Base-by-base conservation (phyloP, 2,329 filamentous ascomycete genomes). In the Zasmidium angulare region DNA sequence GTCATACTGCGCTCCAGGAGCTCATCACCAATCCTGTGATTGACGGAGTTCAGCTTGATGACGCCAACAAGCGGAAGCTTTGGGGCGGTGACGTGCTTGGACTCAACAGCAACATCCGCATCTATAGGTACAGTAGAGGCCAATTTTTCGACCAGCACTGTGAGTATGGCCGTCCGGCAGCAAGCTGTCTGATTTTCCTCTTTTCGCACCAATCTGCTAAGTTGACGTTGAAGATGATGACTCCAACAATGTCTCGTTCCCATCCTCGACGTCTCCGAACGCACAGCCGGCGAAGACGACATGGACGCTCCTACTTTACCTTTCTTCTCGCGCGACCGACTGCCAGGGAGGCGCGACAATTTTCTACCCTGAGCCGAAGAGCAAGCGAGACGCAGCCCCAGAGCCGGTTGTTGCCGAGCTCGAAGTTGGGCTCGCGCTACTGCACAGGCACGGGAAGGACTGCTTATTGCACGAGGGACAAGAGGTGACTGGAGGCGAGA, bases 141-240 rank as follows among this genome's bases (percentile, higher is more conserved):
- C 92, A 97, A 72, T 96, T 93, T 73, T 97, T 97, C 73, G 92
- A 92, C 71, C 88, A 90, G 68, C 93, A 97, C 74, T 97, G 91
- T 93, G 83, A 69, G 88, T 83, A 19, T 3, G n/a, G n/a, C n/a
- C n/a, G n/a, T n/a, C n/a, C n/a, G n/a, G n/a, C n/a, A n/a, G n/a
- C n/a, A n/a, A n/a, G n/a, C n/a, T n/a, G n/a, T n/a, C n/a, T n/a
- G n/a, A n/a, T n/a, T n/a, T n/a, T 14, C 6, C 36, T 19, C n/a
- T 7, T 4, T 3, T 43, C 36, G 26, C 26, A 29, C 6, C 49
- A 43, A 10, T 19, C n/a, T 17, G 36, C 21, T 48, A 29, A 4
- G 24, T 53, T 55, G 23, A 63, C 46, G 2, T 51, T 2, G 4
- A 69, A 95, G 91, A 96, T 70, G 93, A 98, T 75, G 93, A 97